Base-by-base conservation (phyloP, 2,329 filamentous ascomycete genomes). In the Metarhizium album region DNA sequence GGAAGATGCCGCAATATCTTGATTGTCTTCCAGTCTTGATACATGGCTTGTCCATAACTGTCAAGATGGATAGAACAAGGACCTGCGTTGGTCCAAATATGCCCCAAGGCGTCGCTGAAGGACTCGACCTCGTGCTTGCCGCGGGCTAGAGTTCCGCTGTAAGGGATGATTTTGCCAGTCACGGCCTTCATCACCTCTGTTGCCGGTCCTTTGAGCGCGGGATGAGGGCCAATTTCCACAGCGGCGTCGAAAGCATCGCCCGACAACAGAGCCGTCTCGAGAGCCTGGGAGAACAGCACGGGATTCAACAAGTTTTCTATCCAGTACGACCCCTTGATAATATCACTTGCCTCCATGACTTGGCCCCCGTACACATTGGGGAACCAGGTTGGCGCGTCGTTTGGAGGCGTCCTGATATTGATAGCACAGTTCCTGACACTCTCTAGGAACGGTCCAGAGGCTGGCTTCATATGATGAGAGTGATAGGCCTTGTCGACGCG, bases 401-500 rank as follows among this genome's bases (percentile, higher is more conserved):
- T 40, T 20, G 37, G n/a, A 40, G 18, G 8, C 20, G 37, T 18
- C 37, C 6, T 18, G n/a, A 20, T 20, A 7, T 40, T 8, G 7
- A 18, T 40, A 20, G n/a, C 37, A 35, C 37, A 40, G 8, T 18
- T 16, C 4, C 37, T 20, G 37, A 35, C 11, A 14, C 11, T 14
- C 33, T 35, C 14, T 4, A 35, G 29, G 27, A 60, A 62, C 1
- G 48, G 49, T 13, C 48, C 46, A 13, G 50, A 53, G 14, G 55
- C 58, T 2, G 52, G 11, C 1, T 45, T 29, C 67, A 73, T 73
- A 47, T 71, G 67, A 20, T 64, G 62, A 1, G 71, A 73, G 29
- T 65, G 66, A 3, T 73, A 74, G 0, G 71, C 71, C 4, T 52
- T 66, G 49, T 70, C 65, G 2, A 71, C 67, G 18, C 62, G 59